Conservation (phyloP, 805 yeast genomes). For the Metschnikowia aberdeeniae region DNA sequence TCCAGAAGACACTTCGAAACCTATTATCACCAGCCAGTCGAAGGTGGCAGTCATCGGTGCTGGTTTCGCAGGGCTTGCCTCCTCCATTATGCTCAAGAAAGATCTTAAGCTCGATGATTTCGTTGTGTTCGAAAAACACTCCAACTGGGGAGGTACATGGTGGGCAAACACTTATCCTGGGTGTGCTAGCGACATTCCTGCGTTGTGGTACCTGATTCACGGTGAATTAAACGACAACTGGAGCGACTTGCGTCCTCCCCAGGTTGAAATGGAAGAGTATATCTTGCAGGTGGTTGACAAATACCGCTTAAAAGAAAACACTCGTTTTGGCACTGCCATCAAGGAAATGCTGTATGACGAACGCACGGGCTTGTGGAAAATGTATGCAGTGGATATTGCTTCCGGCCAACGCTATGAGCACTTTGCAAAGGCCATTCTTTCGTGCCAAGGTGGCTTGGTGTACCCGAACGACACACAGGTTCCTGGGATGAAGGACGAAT, state of each 20-base stretch:
- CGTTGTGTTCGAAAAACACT: constrained; percentile 36
- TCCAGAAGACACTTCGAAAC: constrained; percentile 14
- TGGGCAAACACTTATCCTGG: constrained; percentile 44
- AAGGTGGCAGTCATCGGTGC: constrained; percentile 36
- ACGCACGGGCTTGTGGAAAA: constrained; percentile 24
- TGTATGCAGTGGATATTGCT: constrained; percentile 23
- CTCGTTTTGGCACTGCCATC: constrained; percentile 23
- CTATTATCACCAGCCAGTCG: constrained; percentile 23
- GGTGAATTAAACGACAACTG: constrained; percentile 33
- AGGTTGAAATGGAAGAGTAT: constrained; percentile 40
- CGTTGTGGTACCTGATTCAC: constrained; percentile 36
- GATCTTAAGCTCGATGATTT: constrained; percentile 28
- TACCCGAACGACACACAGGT: constrained; percentile 28
- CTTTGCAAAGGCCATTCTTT: constrained; percentile 23
- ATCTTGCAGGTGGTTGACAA: constrained; percentile 30
- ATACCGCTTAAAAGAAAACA: constrained; percentile 21
- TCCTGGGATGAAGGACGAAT: constrained; percentile 31
- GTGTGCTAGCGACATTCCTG: constrained; percentile 43
- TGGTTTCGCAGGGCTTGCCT: constrained; percentile 39
- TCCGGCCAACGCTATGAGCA: constrained; percentile 32
- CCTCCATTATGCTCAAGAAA: constrained; percentile 26
- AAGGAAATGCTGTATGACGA: constrained; percentile 23
- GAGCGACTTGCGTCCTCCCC: constrained; percentile 39
- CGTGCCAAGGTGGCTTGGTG: constrained; percentile 37
- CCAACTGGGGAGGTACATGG: constrained; percentile 42